phyloP scores from a whole-genome alignment of 2,329 filamentous ascomycete species.

The Colletotrichum aenigma region DNA sequence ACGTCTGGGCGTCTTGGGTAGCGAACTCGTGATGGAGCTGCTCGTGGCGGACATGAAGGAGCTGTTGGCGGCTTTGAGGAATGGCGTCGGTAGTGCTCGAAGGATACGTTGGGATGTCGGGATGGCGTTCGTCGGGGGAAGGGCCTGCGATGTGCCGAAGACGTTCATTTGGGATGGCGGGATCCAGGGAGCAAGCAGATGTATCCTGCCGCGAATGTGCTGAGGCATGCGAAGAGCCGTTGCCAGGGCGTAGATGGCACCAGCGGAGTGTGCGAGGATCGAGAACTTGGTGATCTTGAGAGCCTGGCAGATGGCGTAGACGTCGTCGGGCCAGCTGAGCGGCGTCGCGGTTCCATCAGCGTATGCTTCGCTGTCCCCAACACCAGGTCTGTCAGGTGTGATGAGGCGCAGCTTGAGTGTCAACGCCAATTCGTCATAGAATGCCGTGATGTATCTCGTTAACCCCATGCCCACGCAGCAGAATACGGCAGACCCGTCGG shows the following conservation, averaged over 20 bases:
- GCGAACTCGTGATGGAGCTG: constrained; percentile 79
- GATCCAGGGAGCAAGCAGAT: constrained; percentile 95
- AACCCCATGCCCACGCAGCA: constrained; percentile 98
- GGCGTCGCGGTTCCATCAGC: constrained; percentile 83
- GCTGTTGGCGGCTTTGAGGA: constrained; percentile 93
- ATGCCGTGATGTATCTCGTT: constrained; percentile 93
- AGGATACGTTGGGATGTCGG: constrained; percentile 92
- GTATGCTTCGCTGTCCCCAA: constrained; percentile 89
- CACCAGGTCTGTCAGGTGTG: constrained; percentile 90
- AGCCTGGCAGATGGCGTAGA: constrained; percentile 90
- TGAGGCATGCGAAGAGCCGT: constrained; percentile 96
- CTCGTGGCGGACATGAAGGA: constrained; percentile 94
- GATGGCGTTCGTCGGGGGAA: constrained; percentile 82
- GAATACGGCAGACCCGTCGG: constrained; percentile 89
- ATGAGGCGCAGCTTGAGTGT: constrained; percentile 90
- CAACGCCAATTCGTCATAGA: constrained; percentile 93
- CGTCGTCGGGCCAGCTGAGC: constrained; percentile 88
- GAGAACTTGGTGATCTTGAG: constrained; percentile 96
- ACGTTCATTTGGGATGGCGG: constrained; percentile 91
- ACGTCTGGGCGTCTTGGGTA: constrained; percentile 69
- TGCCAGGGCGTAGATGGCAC: constrained; percentile 96
- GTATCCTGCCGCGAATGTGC: constrained; percentile 91
- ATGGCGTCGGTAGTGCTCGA: constrained; percentile 84
- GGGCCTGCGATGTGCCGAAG: constrained; percentile 73
- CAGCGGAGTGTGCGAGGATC: constrained; percentile 92